A percentile compares a stretch with the other conserved stretches of the same genome.
Evolutionary conservation across 306 rosid species (phyloP).

Genomic region (Fagus crenata): DNA sequence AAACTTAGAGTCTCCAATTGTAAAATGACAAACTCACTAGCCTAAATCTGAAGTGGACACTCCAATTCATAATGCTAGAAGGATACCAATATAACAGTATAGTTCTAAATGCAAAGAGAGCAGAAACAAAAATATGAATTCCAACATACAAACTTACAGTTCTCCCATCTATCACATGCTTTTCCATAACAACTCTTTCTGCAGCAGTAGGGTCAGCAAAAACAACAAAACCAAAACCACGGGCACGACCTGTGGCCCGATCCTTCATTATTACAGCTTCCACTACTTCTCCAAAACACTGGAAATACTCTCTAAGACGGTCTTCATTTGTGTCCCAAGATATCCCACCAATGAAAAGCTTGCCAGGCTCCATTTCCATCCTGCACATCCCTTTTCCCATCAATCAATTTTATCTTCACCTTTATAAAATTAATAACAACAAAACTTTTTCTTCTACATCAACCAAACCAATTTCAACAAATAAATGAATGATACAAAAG

Average conservation of each 20-base stretch:
- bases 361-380: constrained; percentile 77
- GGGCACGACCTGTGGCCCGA: constrained; percentile 58
- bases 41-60: background rate
- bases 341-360: constrained; percentile 87
- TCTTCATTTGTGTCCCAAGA: constrained; percentile 69
- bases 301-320: constrained; percentile 55
- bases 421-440: background rate
- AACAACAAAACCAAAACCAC: constrained; percentile 58
- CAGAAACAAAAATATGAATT: background rate
- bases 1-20: background rate
- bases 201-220: constrained; percentile 55
- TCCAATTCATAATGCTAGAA: constrained; percentile 4
- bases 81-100: constrained; percentile 23
- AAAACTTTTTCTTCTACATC: constrained; percentile 12
- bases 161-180: constrained; percentile 60
- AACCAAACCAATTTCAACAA: constrained; percentile 24
- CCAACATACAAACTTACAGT: constrained; percentile 44
- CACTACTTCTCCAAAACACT: constrained; percentile 48
- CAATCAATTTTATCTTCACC: constrained; percentile 18
- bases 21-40: constrained; percentile 10
- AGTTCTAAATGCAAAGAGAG: background rate
- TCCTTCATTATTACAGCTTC: constrained; percentile 64
- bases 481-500: constrained; percentile 15
- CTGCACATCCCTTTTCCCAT: constrained; percentile 38
- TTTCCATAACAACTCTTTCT: constrained; percentile 52